Percentiles rank a stretch among this genome's conserved stretches.
Evolutionary conservation across 495 filamentous ascomycete species (phyloP).

Genomic region (Penicillium egyptiacum): DNA sequence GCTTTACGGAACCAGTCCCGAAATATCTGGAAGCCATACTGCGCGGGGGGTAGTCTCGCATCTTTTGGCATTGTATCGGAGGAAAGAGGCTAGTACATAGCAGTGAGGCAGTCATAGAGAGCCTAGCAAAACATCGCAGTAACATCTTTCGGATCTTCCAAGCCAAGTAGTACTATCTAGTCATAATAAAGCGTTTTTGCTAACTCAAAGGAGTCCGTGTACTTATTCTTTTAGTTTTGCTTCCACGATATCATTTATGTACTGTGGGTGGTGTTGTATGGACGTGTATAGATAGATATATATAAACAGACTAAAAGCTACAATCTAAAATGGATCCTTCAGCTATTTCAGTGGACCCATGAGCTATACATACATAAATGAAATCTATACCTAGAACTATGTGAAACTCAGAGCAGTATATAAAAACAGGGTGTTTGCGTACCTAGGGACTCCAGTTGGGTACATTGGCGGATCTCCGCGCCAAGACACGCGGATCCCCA

Average conservation of each 20-base stretch:
- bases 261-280: no score
- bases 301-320: not conserved
- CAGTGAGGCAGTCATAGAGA: no score
- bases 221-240: no score
- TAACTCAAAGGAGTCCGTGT: no score
- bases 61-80: no score
- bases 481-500: constrained; percentile 34
- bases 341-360: not conserved
- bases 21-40: not conserved
- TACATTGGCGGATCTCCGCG: constrained; percentile 23
- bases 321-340: not conserved
- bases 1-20: not conserved
- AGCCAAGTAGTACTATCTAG: no score
- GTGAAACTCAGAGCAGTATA: not conserved
- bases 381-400: not conserved
- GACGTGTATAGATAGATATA: not conserved
- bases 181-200: no score
- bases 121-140: no score
- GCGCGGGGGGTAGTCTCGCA: no score
- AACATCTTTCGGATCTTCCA: no score
- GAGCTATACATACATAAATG: not conserved
- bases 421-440: not conserved
- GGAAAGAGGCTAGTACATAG: no score
- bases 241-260: no score
- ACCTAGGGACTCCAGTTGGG: not conserved